phyloP scores from a whole-genome alignment of 73 alveolate genomes.

The Urostyla sp. region DNA sequence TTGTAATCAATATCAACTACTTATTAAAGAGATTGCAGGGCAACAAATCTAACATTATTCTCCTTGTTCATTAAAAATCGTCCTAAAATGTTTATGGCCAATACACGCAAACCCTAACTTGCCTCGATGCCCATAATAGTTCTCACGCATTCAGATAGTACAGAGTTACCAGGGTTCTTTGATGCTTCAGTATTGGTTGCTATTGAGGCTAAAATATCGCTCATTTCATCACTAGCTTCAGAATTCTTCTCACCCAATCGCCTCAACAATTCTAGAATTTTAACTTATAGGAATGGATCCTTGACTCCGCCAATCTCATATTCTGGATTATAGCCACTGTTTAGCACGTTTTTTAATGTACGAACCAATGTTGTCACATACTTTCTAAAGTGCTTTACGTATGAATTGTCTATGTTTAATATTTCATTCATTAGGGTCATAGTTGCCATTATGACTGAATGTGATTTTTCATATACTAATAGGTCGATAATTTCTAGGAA shows the following conservation, averaged over 20 bases:
- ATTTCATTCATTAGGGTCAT: constrained; percentile 90
- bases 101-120: constrained; percentile 89
- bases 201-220: constrained; percentile 96
- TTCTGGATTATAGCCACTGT: constrained; percentile 97
- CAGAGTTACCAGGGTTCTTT: constrained; percentile 95
- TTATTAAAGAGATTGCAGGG: constrained; percentile 88
- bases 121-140: constrained; percentile 97
- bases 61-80: constrained; percentile 93
- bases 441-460: constrained; percentile 93
- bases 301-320: constrained; percentile 98
- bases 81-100: constrained; percentile 92
- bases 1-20: constrained; percentile 94
- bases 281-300: constrained; percentile 99
- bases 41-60: constrained; percentile 95
- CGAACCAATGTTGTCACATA: constrained; percentile 90
- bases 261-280: constrained; percentile 91
- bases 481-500: constrained; percentile 87
- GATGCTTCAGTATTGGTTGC: constrained; percentile 96
- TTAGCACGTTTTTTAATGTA: constrained; percentile 88
- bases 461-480: constrained; percentile 92
- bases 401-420: constrained; percentile 83
- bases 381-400: constrained; percentile 87
- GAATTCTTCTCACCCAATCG: constrained; percentile 89
- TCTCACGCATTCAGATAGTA: constrained; percentile 98
- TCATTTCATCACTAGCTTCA: constrained; percentile 97